phyloP scores from a whole-genome alignment of 108 stramenopile genomes.

The Fistulifera pelliculosa region DNA sequence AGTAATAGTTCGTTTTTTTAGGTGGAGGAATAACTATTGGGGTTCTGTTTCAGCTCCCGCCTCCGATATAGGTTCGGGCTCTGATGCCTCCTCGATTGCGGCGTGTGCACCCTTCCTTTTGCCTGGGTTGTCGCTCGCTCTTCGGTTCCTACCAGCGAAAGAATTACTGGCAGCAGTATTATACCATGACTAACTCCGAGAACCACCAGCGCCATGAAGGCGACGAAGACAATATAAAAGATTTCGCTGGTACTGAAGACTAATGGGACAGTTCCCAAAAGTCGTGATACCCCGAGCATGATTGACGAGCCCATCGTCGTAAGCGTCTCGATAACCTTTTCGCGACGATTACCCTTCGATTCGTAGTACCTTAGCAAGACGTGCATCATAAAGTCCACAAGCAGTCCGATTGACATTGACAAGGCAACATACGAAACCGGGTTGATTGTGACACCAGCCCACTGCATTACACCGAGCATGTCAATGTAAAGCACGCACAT shows the following conservation, averaged over 20 bases:
- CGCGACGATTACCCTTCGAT: not conserved
- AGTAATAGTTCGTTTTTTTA: too few species aligned
- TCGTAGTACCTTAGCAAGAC: constrained; percentile 16
- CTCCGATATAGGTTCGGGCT: too few species aligned
- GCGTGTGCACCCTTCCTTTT: not conserved
- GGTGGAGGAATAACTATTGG: too few species aligned
- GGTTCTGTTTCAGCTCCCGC: too few species aligned
- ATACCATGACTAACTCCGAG: constrained; percentile 15
- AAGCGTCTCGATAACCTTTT: constrained; percentile 10
- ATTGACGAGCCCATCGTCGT: constrained; percentile 22
- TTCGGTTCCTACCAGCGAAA: constrained; percentile 7
- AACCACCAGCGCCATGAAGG: constrained; percentile 15
- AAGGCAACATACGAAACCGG: constrained; percentile 5
- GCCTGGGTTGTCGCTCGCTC: not conserved
- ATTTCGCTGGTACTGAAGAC: constrained; percentile 14
- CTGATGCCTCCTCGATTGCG: too few species aligned
- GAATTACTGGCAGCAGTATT: constrained; percentile 15
- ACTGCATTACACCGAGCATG: constrained; percentile 15
- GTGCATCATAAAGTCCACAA: constrained; percentile 26
- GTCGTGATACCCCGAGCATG: constrained; percentile 19
- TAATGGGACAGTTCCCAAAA: constrained; percentile 16
- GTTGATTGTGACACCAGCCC: constrained; percentile 15
- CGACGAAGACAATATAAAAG: constrained; percentile 18
- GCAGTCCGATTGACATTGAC: constrained; percentile 18
- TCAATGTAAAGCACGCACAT: constrained; percentile 9